Evolutionary conservation across 129 eudicot genomes (phyloP), one percentile per base, ranked within the genome.

Genomic region (Tagetes erecta): DNA sequence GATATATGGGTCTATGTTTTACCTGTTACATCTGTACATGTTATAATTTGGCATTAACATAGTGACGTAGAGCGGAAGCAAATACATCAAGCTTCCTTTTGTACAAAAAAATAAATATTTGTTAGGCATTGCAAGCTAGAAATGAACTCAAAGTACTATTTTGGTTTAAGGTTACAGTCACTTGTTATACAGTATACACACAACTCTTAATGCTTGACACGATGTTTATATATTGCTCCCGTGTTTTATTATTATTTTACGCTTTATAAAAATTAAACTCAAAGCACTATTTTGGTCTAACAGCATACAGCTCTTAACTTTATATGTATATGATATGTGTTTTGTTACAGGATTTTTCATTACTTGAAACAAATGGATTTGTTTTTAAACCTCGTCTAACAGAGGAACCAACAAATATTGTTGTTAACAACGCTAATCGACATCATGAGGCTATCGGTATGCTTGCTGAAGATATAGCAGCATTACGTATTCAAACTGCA

Each of bases 401-500:
- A 40, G 74, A 82, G 49, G 78, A 80, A 40, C 71, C 62, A 12
- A 67, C 62, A 9, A 80, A 63, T 12, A 33, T 67, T 30, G 45
- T 36, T 59, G 45, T 36, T 59, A 78, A 64, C 62, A 83, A 78
- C 34, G 31, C 35, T 69, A 65, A 67, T n/a, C 71, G 50, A 6
- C 52, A 81, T 36, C 75, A 0, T 73, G 51, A 38, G 45, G 57
- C 20, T 42, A 31, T 36, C 75, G 50, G 79, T 65, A 37, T 56
- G 67, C 58, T 84, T 62, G 27, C 13, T 52, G 85, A 86, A 59
- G 82, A 83, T 84, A 31, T 40, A 38, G 95, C 98, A 44, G 97
- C 96, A 50, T 78, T 81, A 56, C 76, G 76, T 64, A 89, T 92
- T 71, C 97, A 92, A 81, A 82, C 87, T 81, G 91, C 89, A 50